Evolutionary conservation across 2,329 filamentous ascomycete genomes (phyloP).

Genomic region (Ceratocystis colombiana): DNA sequence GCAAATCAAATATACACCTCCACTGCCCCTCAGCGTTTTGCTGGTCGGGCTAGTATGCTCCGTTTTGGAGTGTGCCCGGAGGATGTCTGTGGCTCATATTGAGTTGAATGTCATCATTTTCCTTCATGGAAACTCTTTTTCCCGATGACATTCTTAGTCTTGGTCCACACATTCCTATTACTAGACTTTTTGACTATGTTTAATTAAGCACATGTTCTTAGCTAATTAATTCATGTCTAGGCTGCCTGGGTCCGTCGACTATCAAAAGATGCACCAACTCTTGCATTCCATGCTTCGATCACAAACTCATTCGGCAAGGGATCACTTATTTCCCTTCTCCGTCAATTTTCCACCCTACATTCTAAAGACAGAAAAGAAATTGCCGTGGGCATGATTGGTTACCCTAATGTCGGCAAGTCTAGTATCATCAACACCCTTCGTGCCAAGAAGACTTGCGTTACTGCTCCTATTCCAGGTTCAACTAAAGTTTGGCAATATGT

Average conservation of each 20-base stretch:
- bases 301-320: constrained; percentile 97
- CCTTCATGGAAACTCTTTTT: constrained; percentile 38
- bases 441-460: constrained; percentile 87
- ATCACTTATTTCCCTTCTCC: constrained; percentile 78
- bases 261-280: constrained; percentile 83
- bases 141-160: constrained; percentile 95
- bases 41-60: constrained; percentile 55
- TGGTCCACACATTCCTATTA: constrained; percentile 62
- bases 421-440: constrained; percentile 94
- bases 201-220: neutral
- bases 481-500: constrained; percentile 99
- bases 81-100: constrained; percentile 71
- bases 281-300: constrained; percentile 89
- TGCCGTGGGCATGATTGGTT: constrained; percentile 69
- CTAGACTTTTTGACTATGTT: constrained; percentile 25
- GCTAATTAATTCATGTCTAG: constrained; percentile 39
- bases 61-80: constrained; percentile 83
- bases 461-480: constrained; percentile 73
- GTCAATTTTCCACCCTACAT: constrained; percentile 86
- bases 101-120: constrained; percentile 86
- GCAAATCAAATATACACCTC: constrained; percentile 64
- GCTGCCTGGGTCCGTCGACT: constrained; percentile 84
- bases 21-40: constrained; percentile 32
- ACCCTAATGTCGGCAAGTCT: constrained; percentile 87
- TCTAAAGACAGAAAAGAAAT: constrained; percentile 79